Percentiles rank a stretch among this genome's conserved stretches.
These are phyloP conservation scores for Peronospora farinosa DNA, from an alignment of 352 stramenopile species.

Conservation along the genomic window DNA sequence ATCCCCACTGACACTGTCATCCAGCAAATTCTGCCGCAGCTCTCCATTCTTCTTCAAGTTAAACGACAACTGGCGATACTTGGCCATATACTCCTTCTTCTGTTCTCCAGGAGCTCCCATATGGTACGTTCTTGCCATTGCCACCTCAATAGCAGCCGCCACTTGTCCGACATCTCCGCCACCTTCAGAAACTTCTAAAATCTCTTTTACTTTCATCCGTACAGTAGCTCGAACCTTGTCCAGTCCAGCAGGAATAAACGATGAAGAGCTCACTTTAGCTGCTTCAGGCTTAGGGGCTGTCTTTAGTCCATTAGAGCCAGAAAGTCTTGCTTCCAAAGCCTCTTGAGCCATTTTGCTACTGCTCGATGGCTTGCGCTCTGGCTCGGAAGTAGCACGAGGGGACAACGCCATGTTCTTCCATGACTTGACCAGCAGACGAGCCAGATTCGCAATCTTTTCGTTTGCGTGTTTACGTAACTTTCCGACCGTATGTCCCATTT, in stretches of 20 bases:
- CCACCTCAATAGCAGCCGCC: conserved; percentile 62
- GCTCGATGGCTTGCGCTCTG: conserved; percentile 14
- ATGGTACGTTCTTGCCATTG: conserved; percentile 65
- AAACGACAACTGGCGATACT: conserved; percentile 86
- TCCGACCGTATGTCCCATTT: conserved; percentile 76
- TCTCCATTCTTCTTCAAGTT: conserved; percentile 88
- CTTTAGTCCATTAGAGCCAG: conserved; percentile 27
- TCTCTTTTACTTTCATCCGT: conserved; percentile 77
- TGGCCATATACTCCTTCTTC: conserved; percentile 87
- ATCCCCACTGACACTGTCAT: conserved; percentile 61
- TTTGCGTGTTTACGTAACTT: conserved; percentile 87
- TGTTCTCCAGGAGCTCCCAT: conserved; percentile 62
- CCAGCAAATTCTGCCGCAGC: conserved; percentile 69
- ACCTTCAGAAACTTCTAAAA: conserved; percentile 44
- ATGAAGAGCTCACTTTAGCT: conserved; percentile 14
- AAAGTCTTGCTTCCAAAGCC: conserved; percentile 4
- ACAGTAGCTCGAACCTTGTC: conserved; percentile 75
- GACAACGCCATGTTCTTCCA: conserved; percentile 85
- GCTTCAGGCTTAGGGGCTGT: conserved; percentile 21
- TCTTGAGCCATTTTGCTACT: conserved; percentile 18
- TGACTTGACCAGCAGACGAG: conserved; percentile 75
- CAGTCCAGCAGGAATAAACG: conserved; percentile 62
- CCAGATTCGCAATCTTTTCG: conserved; percentile 67
- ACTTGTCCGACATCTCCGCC: conserved; percentile 40
- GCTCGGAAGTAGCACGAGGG: conserved; percentile 25